Base-by-base conservation (phyloP, 1,139 yeast genomes). In the Kazachstania sp. region DNA sequence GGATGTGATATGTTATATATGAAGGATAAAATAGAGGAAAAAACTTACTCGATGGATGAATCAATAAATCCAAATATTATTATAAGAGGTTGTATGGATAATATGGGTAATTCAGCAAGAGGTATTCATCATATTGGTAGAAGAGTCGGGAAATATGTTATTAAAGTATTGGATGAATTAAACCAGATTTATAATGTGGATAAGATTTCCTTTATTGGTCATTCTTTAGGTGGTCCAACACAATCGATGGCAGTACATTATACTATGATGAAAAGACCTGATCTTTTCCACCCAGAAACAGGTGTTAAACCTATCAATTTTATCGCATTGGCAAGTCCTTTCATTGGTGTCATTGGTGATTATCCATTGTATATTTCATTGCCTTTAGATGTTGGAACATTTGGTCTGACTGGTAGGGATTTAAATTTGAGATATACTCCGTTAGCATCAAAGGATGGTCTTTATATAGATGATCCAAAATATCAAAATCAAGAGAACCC, bases 351-450 rank as follows among this genome's bases (percentile, higher is more conserved):
- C 1, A 74, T 75, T 16, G 75, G 78, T 43, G 86, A 81, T 47
- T 76, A 77, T 53, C 84, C 86, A 0, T 60, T 71, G 15, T 78
- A 77, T 55, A 74, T 79, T 1, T 74, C 80, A 39, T 56, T 79
- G 39, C 84, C 83, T 0, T 62, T 81, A 12, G 79, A 74, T 71
- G 72, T 81, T 4, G 86, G 86, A 0, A 70, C 79, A 6, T 72
- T 80, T 30, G 86, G 86, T 0, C 67, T 71, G 48, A 79, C 86
- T 0, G 86, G 86, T 1, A 74, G 79, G 54, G 86, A 81, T 56
- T 62, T 81, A 47, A 79, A 80, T 8, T 65, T 81, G 9, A 59
- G 64, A 16, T 66, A 63, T 41, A 65, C 67, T 16, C 61, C 61
- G 2, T 41, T 54, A 12, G 47, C 50, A 9, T 66, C 54, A 45